Evolutionary conservation across 2,329 filamentous ascomycete genomes (phyloP), one percentile per base, ranked within the genome.

Genomic region (Colletotrichum cereale): DNA sequence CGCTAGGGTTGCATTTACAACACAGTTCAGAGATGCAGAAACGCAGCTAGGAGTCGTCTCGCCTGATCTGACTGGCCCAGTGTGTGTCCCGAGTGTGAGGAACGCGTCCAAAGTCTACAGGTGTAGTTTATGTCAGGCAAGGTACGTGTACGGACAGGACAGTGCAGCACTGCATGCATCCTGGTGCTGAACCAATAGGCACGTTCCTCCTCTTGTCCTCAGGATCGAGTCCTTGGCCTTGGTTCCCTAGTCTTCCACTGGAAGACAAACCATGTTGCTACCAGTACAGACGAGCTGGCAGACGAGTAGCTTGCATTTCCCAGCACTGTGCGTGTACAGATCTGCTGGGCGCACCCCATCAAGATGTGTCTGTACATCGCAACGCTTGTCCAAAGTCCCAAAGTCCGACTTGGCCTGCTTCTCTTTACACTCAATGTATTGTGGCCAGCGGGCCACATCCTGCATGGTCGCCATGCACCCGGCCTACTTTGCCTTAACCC

Each of bases 1-100:
- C 44, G 29, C 26, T 18, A 65, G 62, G 56, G 31, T 42, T 52
- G 56, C 24, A 44, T 18, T n/a, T 47, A 34, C 55, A 53, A 44
- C 44, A 65, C 53, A 47, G 67, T 56, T 42, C 44, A 58, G 47
- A 36, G 31, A 29, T 40, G 47, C 34, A 62, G 47, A 34, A 52
- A 34, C 24, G 21, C 50, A 36, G 11, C 47, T 34, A 53, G 31
- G 67, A 48, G 53, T 52, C 50, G 57, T 68, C 68, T 38, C 57
- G 58, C 57, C 64, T 67, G 52, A 67, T 58, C 29, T 62, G 57
- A 63, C 65, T 56, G 52, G 52, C 48, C 36, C 34, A 61, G 36
- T 31, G 56, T 56, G 57, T 64, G 67, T 71, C 64, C 68, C 68
- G 65, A 68, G 42, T n/a, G 52, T 62, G 42, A 62, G 68, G 68